phyloP scores from a whole-genome alignment of 148 eudicot genomes.

The Amaranthus palmeri region DNA sequence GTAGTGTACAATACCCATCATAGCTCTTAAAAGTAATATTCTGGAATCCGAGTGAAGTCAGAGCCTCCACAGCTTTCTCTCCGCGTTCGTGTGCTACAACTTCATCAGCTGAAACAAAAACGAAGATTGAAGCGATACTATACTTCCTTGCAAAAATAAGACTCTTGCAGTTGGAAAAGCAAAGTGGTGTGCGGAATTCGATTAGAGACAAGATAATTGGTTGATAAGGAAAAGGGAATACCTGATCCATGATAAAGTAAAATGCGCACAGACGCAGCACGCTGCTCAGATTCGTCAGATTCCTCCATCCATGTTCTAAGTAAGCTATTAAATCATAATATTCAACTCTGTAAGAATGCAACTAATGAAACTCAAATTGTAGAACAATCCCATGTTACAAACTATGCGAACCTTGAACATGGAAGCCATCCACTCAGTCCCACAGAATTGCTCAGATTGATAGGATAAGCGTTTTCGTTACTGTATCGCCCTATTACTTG shows the following conservation, averaged over 20 bases:
- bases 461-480: conserved; percentile 50
- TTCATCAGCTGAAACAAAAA: conserved; percentile 53
- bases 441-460: conserved; percentile 52
- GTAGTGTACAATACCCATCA: conserved; percentile 56
- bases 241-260: conserved; percentile 74
- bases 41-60: conserved; percentile 55
- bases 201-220: not conserved
- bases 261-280: conserved; percentile 61
- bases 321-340: conserved; percentile 34
- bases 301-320: conserved; percentile 44
- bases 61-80: conserved; percentile 46
- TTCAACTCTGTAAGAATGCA: not conserved
- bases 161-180: not conserved
- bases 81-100: conserved; percentile 62
- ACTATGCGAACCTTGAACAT: conserved; percentile 53
- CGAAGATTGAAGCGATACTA: not conserved
- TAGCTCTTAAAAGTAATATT: conserved; percentile 51
- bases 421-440: conserved; percentile 92
- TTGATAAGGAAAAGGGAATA: conserved; percentile 19
- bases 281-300: conserved; percentile 50
- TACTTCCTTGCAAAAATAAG: not conserved
- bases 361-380: not conserved
- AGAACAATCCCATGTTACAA: not conserved
- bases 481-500: conserved; percentile 49
- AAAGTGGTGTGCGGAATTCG: not conserved